These are phyloP conservation scores for Hirsutella minnesotensis DNA, from an alignment of 2,329 filamentous ascomycete genomes.

Conservation along the genomic window DNA sequence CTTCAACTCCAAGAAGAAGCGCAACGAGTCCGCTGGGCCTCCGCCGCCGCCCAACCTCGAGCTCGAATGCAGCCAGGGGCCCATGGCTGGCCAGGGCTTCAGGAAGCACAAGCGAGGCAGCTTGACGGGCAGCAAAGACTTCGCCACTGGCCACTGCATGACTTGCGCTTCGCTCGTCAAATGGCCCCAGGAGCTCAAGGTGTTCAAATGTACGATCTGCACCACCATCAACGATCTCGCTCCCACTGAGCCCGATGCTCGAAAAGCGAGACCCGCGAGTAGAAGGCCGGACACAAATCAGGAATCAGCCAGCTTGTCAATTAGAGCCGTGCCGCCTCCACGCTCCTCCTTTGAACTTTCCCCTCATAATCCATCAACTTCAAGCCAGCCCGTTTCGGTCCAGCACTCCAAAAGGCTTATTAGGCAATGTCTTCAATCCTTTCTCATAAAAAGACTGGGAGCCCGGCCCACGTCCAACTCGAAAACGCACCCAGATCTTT, in stretches of 20 bases:
- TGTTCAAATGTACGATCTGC: constrained; percentile 76
- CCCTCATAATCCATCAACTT: not conserved
- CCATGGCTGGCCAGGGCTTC: constrained; percentile 7
- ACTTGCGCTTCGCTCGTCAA: constrained; percentile 72
- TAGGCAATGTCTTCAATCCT: constrained; percentile 20
- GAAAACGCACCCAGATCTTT: constrained; percentile 4
- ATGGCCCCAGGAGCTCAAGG: constrained; percentile 61
- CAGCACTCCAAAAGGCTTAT: constrained; percentile 21
- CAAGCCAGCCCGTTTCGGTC: constrained; percentile 19
- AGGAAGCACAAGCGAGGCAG: constrained; percentile 21
- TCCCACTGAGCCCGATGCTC: constrained; percentile 11
- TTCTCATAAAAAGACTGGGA: constrained; percentile 15
- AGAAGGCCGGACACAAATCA: constrained; percentile 12
- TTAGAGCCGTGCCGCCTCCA: constrained; percentile 4
- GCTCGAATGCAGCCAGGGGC: constrained; percentile 10
- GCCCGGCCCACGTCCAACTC: constrained; percentile 1
- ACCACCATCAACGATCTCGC: constrained; percentile 71
- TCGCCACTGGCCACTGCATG: constrained; percentile 66
- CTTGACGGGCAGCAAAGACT: constrained; percentile 36
- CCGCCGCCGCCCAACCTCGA: constrained; percentile 13
- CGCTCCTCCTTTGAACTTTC: not conserved
- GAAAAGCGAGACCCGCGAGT: constrained; percentile 9
- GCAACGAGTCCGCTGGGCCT: constrained; percentile 26
- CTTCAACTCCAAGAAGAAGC: constrained; percentile 50
- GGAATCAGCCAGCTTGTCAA: constrained; percentile 1